Evolutionary conservation across 2,329 filamentous ascomycete species (phyloP).

Genomic region (Fusarium sp.): DNA sequence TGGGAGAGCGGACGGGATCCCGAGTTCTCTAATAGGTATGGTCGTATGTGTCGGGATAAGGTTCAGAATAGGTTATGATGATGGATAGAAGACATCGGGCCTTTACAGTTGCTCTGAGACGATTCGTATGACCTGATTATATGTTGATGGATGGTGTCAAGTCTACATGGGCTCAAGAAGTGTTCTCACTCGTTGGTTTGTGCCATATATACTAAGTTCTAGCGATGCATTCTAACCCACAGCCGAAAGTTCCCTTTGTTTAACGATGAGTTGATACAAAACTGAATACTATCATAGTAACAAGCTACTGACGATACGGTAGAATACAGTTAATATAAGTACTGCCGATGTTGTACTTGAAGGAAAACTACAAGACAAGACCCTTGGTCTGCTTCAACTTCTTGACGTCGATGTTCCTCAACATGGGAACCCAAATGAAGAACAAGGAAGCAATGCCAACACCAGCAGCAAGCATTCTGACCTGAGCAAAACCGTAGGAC

Average conservation of each 20-base stretch:
- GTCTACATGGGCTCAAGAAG: no score
- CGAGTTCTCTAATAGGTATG: slow-evolving; percentile 3
- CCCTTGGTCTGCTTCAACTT: slow-evolving; percentile 49
- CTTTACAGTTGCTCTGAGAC: neutral
- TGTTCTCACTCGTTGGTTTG: no score
- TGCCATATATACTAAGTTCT: no score
- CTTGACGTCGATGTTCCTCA: slow-evolving; percentile 47
- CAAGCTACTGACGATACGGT: no score
- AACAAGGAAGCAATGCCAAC: slow-evolving; percentile 44
- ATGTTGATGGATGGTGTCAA: neutral
- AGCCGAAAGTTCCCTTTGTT: no score
- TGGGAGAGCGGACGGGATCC: slow-evolving; percentile 8
- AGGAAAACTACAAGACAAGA: slow-evolving; percentile 38
- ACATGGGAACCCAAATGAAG: slow-evolving; percentile 45
- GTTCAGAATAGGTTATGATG: neutral
- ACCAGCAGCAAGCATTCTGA: slow-evolving; percentile 53
- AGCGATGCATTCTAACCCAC: no score
- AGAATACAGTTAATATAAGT: no score
- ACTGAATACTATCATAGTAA: no score
- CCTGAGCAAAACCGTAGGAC: slow-evolving; percentile 61
- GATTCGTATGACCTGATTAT: neutral
- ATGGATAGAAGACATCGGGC: neutral
- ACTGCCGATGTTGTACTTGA: no score
- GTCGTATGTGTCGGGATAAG: neutral
- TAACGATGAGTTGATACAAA: no score